Base-by-base conservation (phyloP, 2,329 filamentous ascomycete genomes). In the Cryphonectria carpinicola region DNA sequence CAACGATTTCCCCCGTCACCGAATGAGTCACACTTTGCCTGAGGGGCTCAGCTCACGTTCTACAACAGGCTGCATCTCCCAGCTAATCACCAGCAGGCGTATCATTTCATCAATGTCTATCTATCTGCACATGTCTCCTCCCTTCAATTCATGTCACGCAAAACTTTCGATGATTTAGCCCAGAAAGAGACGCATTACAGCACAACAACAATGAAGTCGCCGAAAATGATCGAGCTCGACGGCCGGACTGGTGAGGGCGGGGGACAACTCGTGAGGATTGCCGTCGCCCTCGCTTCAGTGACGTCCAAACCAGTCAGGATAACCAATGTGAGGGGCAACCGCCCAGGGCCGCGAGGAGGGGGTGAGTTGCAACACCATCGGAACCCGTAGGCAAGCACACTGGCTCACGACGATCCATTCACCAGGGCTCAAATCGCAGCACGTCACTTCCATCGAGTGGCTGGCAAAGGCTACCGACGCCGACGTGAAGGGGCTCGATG, bases 191-290 rank as follows among this genome's bases (percentile, higher is more conserved):
- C 25, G 19, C 3, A 32, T 3, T 11, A 28, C 64, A 56, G 19
- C 64, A 56, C 17, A 25, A n/a, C 62, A 66, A 14, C 14, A 14
- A 71, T 73, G 72, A 74, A 70, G 25, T 65, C 49, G n/a, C n/a
- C 65, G 13, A 82, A 80, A 58, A 72, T 77, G 10, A 82, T 89
- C 35, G 80, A 83, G 67, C 77, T 90, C 1, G 87, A 90, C 74
- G 89, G 88, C 22, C 79, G 83, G 17, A 87, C 84, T 0, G 88
- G 88, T 1, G 88, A 90, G 76, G 89, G 89, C 5, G 89, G 88
- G 4, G 89, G 89, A 2, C 89, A 91, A 74, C 78, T 91, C 0
- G 84, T 90, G 0, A 81, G 89, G 60, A 80, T 89, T 1, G 87
- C 88, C 2, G 81, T 88, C 49, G 82, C 82, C 1, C 80, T 91